These are phyloP conservation scores for Cokeromyces recurvatus DNA, from an alignment of 371 early-diverging fungal species.

Conservation along the genomic window DNA sequence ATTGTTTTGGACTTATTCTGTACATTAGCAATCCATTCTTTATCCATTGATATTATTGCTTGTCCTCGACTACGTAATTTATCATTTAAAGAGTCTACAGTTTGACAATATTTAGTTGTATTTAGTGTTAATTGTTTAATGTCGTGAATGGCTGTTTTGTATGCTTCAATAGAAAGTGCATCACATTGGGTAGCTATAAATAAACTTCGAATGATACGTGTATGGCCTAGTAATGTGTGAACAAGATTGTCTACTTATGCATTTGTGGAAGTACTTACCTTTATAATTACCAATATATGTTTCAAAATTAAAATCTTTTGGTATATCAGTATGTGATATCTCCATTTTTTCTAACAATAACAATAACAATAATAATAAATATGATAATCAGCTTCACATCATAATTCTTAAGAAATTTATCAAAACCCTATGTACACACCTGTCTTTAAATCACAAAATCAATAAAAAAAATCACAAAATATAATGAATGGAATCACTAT, in stretches of 20 bases:
- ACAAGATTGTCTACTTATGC: background rate
- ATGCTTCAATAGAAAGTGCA: constrained; percentile 63
- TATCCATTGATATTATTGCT: constrained; percentile 5
- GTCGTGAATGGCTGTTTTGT: constrained; percentile 56
- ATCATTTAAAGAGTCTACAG: constrained; percentile 51
- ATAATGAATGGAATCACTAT: no score
- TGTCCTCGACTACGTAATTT: constrained; percentile 27
- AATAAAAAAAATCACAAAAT: no score
- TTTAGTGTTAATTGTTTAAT: constrained; percentile 51
- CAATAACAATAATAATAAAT: no score
- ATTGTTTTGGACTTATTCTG: constrained; percentile 34
- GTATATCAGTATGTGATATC: no score
- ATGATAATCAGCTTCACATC: no score
- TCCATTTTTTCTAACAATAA: no score
- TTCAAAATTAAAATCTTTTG: constrained; percentile 65
- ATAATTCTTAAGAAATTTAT: no score
- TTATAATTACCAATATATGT: constrained; percentile 62
- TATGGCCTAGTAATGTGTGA: constrained; percentile 47
- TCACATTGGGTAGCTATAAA: constrained; percentile 77
- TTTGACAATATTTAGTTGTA: constrained; percentile 42
- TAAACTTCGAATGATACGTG: constrained; percentile 65
- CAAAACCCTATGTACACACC: no score
- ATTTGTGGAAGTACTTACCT: constrained; percentile 29
- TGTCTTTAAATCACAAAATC: no score
- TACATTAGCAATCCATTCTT: constrained; percentile 63